Conservation (phyloP, 805 yeast genomes). For the Wickerhamiella bombiphila region DNA sequence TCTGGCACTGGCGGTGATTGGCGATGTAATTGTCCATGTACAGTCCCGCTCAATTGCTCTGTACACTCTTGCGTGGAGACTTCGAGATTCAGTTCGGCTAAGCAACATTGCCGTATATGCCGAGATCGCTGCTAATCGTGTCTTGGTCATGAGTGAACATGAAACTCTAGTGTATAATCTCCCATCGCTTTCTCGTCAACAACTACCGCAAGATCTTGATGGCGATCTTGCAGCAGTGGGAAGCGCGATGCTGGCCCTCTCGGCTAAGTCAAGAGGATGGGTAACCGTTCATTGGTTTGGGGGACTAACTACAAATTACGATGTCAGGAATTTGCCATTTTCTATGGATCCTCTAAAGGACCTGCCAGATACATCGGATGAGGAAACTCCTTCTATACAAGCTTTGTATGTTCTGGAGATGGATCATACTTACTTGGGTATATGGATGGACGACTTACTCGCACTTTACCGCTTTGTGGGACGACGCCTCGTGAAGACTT, state of each 20-base stretch:
- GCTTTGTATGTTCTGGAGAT: conserved; percentile 21
- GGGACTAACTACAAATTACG: neutral
- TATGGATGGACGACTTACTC: conserved; percentile 10
- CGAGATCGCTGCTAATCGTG: conserved; percentile 4
- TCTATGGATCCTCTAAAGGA: neutral
- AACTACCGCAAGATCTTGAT: neutral
- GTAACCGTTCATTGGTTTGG: neutral
- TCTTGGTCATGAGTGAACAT: conserved; percentile 2
- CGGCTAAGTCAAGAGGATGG: no score
- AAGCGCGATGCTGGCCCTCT: neutral
- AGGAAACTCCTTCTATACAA: neutral
- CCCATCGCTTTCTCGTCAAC: neutral
- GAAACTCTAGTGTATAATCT: neutral
- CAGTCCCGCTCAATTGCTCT: conserved; percentile 4
- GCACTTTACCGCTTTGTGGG: conserved; percentile 10
- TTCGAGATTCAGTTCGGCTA: neutral
- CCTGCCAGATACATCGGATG: neutral
- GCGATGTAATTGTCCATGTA: conserved; percentile 3
- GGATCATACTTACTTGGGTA: conserved; percentile 8
- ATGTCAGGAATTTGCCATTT: neutral
- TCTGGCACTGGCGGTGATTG: conserved; percentile 5
- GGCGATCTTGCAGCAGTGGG: neutral
- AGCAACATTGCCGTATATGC: conserved; percentile 4
- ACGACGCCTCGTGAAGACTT: conserved; percentile 8
- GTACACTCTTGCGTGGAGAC: conserved; percentile 3